A percentile compares a stretch with the other conserved stretches of the same genome.
phyloP scores from a whole-genome alignment of 352 stramenopile genomes.

The Globisporangium yorkense region DNA sequence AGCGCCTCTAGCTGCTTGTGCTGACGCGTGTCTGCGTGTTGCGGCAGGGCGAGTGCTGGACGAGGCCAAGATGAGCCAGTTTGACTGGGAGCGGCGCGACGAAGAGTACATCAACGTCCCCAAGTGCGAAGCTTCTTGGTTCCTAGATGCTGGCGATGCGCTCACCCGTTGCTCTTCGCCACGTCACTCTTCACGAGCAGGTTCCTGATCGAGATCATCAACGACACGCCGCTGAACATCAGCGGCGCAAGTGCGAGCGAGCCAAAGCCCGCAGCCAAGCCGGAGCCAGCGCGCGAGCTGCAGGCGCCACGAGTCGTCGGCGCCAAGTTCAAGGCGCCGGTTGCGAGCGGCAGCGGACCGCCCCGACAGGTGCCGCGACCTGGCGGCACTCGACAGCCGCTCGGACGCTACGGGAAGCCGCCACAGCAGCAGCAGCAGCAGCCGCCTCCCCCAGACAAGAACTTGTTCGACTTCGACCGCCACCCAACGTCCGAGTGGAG shows the following conservation, averaged over 20 bases:
- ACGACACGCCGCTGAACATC: slow-evolving; percentile 39
- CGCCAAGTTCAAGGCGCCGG: slow-evolving; percentile 29
- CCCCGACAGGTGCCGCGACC: slow-evolving; percentile 8
- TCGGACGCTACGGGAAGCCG: background rate
- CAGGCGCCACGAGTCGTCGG: slow-evolving; percentile 9
- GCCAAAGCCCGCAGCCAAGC: too few species aligned
- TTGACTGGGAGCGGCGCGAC: slow-evolving; percentile 58
- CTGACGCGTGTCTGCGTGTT: background rate
- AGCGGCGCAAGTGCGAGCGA: slow-evolving; percentile 1
- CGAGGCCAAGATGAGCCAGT: slow-evolving; percentile 38
- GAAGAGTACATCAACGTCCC: slow-evolving; percentile 48
- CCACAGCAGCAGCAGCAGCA: slow-evolving; percentile 3
- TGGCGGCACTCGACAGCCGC: slow-evolving; percentile 15
- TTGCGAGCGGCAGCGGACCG: slow-evolving; percentile 8
- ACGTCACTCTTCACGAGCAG: slow-evolving; percentile 15
- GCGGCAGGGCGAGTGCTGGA: slow-evolving; percentile 45
- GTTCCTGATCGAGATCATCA: slow-evolving; percentile 70
- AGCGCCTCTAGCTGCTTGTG: background rate
- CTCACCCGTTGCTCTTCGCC: background rate
- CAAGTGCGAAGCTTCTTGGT: slow-evolving; percentile 26
- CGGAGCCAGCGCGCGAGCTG: background rate
- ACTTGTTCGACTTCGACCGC: slow-evolving; percentile 43
- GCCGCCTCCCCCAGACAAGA: background rate
- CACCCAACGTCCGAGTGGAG: slow-evolving; percentile 60
- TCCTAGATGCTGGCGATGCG: background rate